Evolutionary conservation across 2,329 filamentous ascomycete genomes (phyloP), one percentile per base, ranked within the genome.

Genomic region (Aspergillus sclerotialis): DNA sequence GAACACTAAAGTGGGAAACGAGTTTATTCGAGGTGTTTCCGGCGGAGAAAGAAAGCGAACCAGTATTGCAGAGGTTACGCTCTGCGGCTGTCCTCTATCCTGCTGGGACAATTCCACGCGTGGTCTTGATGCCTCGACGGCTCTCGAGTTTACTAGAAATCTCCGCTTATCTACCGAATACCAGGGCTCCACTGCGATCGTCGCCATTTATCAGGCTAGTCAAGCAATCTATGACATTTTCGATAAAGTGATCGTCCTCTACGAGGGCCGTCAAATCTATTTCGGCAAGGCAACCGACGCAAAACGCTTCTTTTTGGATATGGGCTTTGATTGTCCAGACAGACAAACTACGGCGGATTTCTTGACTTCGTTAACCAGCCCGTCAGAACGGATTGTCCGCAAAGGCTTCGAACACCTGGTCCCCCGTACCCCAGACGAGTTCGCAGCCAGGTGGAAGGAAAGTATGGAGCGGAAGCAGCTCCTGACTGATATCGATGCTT

Each of bases 221-320:
- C 62, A 68, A 40, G 56, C 55, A 6, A 61, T 67, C 15, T 68
- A 67, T 33, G 69, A 78, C 26, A 58, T 75, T 8, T 87, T 88
- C 43, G 81, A 88, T 55, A 85, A 84, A 52, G 74, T 73, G 0
- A 68, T 76, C 0, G 78, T 88, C 0, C 64, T 87, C 0, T 85
- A 87, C 49, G 78, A 86, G 46, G 84, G 83, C 1, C 72, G 79
- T 0, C 75, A 86, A 49, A 87, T 89, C 45, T 89, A 78, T 61
- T 88, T 81, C 44, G 84, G 84, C 0, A 72, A 71, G 0, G 73
- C 77, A 0, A 49, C 48, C 4, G 58, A 69, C 6, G 84, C 82
- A 0, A 77, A 72, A 43, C 55, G 52, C 0, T 88, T 76, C 58
- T 87, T 88, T 38, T 74, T 82, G 45, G 62, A 71, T 3, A 74